phyloP scores from a whole-genome alignment of 1,284 basidiomycete species.

The Fomitopsis betulina region DNA sequence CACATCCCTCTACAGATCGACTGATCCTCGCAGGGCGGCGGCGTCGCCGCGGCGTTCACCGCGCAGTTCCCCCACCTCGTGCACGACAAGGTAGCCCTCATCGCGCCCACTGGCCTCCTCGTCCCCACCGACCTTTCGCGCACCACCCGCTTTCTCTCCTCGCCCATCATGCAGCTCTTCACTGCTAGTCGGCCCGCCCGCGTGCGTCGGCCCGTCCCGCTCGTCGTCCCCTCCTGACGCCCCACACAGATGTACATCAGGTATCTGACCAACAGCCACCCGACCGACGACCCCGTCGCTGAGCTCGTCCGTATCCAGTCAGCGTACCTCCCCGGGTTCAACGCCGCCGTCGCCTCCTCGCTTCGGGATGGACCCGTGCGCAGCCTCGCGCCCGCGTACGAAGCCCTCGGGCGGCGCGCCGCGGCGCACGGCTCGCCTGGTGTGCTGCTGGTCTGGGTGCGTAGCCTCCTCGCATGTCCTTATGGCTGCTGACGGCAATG shows the following conservation, averaged over 20 bases:
- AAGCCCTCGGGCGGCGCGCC: slow-evolving; percentile 34
- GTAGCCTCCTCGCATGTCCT: slow-evolving; percentile 17
- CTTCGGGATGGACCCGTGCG: slow-evolving; percentile 69
- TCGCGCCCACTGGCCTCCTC: slow-evolving; percentile 65
- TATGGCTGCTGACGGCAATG: neutral
- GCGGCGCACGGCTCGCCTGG: slow-evolving; percentile 34
- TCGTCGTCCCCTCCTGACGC: neutral
- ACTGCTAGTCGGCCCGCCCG: slow-evolving; percentile 56
- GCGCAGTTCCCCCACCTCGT: slow-evolving; percentile 68
- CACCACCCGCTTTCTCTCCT: slow-evolving; percentile 70
- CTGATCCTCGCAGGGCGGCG: slow-evolving; percentile 53
- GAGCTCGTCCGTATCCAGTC: slow-evolving; percentile 70
- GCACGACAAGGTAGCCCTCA: slow-evolving; percentile 54
- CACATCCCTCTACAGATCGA: neutral
- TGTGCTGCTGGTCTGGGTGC: slow-evolving; percentile 61
- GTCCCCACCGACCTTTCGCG: slow-evolving; percentile 63
- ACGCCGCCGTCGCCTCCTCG: slow-evolving; percentile 67
- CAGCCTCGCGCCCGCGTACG: slow-evolving; percentile 49
- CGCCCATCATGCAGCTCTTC: slow-evolving; percentile 58
- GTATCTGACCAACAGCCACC: slow-evolving; percentile 33
- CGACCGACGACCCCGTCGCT: slow-evolving; percentile 30
- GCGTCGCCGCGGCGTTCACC: slow-evolving; percentile 63
- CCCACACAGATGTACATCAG: slow-evolving; percentile 43
- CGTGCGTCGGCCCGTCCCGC: slow-evolving; percentile 32
- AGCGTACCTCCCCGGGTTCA: slow-evolving; percentile 67